These are phyloP conservation scores for Pythium brassicae DNA, from an alignment of 352 stramenopile species.

Conservation along the genomic window DNA sequence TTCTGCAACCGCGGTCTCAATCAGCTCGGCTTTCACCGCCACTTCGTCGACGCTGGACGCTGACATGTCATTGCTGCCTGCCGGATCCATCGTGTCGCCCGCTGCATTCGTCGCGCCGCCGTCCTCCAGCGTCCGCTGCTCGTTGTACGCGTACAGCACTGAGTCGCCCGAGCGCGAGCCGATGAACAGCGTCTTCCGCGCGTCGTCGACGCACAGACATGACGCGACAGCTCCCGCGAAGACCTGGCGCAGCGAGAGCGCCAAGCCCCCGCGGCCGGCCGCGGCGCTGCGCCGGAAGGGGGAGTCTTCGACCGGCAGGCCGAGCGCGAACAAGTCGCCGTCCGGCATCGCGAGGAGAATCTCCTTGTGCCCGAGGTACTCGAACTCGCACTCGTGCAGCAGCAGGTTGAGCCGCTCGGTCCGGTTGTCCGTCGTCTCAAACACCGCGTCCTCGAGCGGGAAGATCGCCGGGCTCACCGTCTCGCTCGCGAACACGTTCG, in stretches of 20 bases:
- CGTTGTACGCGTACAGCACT: constrained; percentile 54
- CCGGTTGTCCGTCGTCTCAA: constrained; percentile 49
- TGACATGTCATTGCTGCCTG: background rate
- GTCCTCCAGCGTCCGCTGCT: constrained; percentile 25
- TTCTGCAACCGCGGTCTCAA: constrained; percentile 9
- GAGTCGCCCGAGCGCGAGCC: constrained; percentile 80
- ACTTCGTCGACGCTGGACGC: background rate
- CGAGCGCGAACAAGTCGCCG: constrained; percentile 63
- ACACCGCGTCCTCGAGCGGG: constrained; percentile 55
- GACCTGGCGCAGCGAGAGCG: constrained; percentile 54
- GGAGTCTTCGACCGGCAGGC: constrained; percentile 54
- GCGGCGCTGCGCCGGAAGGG: constrained; percentile 22
- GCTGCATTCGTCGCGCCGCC: constrained; percentile 18
- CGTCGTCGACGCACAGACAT: constrained; percentile 59
- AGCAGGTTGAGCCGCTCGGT: constrained; percentile 49
- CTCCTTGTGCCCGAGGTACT: constrained; percentile 68
- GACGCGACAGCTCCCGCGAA: constrained; percentile 38
- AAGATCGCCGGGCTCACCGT: constrained; percentile 75
- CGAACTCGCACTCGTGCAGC: constrained; percentile 63
- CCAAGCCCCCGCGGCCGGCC: constrained; percentile 15
- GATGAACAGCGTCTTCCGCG: constrained; percentile 69
- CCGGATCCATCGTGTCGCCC: constrained; percentile 6
- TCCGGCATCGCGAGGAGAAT: constrained; percentile 54
- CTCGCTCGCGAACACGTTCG: constrained; percentile 68
- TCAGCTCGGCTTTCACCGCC: constrained; percentile 8